Conservation (phyloP, 176 grass and related monocot genomes). For the Oryza brachyantha region DNA sequence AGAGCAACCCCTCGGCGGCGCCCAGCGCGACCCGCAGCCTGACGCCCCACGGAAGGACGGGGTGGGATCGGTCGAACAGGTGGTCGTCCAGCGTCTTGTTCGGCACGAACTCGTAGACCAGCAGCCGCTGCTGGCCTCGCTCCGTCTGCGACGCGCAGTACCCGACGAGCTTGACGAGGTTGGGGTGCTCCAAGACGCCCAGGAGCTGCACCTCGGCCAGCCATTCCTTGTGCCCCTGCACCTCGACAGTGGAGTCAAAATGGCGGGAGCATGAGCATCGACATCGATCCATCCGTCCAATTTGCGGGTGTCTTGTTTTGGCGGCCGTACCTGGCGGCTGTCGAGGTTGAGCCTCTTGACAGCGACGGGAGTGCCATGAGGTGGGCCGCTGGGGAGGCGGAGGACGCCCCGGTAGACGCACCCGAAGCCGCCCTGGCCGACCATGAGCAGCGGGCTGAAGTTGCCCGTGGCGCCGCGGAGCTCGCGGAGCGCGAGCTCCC, state of each 20-base stretch:
- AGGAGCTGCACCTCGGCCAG: conserved; percentile 68
- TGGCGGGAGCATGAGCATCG: not conserved
- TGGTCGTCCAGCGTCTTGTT: conserved; percentile 79
- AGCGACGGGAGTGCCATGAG: conserved; percentile 40
- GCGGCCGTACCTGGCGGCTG: conserved; percentile 43
- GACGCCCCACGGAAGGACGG: conserved; percentile 50
- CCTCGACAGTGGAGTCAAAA: not conserved
- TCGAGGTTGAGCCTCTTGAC: conserved; percentile 67
- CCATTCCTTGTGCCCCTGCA: conserved; percentile 72
- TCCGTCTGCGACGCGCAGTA: conserved; percentile 48
- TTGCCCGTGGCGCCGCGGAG: conserved; percentile 51
- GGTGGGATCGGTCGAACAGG: conserved; percentile 54
- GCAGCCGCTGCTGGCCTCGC: conserved; percentile 49
- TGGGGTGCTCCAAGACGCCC: conserved; percentile 58
- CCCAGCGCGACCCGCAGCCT: conserved; percentile 62
- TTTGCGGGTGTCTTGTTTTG: not conserved
- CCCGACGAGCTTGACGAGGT: conserved; percentile 68
- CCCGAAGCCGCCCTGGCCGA: conserved; percentile 73
- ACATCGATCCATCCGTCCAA: not conserved
- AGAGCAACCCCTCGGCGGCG: conserved; percentile 57
- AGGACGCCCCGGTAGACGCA: conserved; percentile 62
- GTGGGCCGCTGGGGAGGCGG: conserved; percentile 23
- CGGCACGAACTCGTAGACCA: conserved; percentile 73
- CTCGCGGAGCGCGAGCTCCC: conserved; percentile 53
- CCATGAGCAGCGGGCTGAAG: conserved; percentile 64